A percentile compares a stretch with the other conserved stretches of the same genome.
These are phyloP conservation scores for Sedum album DNA, from an alignment of 164 flowering plant species.

Conservation along the genomic window DNA sequence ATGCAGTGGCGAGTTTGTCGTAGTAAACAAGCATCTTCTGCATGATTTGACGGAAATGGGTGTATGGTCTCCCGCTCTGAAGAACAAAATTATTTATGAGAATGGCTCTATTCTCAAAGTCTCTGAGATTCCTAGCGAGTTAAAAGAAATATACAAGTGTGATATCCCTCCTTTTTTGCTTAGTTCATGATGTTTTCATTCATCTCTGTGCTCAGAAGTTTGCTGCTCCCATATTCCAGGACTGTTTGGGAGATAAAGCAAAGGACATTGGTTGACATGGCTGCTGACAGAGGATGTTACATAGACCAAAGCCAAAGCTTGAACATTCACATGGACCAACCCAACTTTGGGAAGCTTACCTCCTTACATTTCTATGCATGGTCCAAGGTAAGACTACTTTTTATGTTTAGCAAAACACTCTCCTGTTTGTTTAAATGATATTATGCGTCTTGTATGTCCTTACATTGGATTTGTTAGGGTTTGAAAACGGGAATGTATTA, in stretches of 20 bases:
- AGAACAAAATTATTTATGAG: constrained; percentile 76
- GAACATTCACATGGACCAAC: constrained; percentile 94
- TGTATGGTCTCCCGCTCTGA: constrained; percentile 79
- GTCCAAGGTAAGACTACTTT: constrained; percentile 36
- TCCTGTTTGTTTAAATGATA: background rate
- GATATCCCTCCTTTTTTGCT: background rate
- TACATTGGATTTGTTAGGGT: constrained; percentile 26
- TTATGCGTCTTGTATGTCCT: background rate
- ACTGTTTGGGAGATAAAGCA: constrained; percentile 99
- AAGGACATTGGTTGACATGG: constrained; percentile 88
- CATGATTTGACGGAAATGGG: constrained; percentile 97
- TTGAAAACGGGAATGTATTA: constrained; percentile 95
- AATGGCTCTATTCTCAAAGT: constrained; percentile 81
- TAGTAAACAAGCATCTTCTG: constrained; percentile 96
- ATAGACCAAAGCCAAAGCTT: constrained; percentile 96
- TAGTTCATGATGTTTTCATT: background rate
- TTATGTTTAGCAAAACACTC: background rate
- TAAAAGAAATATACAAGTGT: constrained; percentile 74
- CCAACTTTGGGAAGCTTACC: constrained; percentile 89
- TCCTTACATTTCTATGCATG: constrained; percentile 92
- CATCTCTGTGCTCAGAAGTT: constrained; percentile 9
- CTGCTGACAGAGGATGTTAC: constrained; percentile 89
- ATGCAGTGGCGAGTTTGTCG: constrained; percentile 94
- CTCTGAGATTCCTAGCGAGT: constrained; percentile 60
- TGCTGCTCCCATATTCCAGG: constrained; percentile 29